A percentile compares a stretch with the other conserved stretches of the same genome.
These are phyloP conservation scores for Biscutella laevigata DNA, from an alignment of 441 rosid species.

Conservation along the genomic window DNA sequence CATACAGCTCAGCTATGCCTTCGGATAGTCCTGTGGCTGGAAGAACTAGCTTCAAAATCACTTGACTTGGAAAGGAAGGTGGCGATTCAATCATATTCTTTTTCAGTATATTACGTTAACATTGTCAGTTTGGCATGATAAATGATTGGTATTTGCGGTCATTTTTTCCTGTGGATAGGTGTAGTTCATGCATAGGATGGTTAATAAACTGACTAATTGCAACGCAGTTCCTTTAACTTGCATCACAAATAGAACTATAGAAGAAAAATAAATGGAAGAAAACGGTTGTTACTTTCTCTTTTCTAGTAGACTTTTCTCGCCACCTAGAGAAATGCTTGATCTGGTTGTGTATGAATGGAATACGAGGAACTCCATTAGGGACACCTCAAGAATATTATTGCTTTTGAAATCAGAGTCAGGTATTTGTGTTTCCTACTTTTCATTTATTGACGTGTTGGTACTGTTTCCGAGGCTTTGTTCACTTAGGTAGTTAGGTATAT, in stretches of 20 bases:
- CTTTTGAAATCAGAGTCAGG: conserved; percentile 1
- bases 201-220: conserved; percentile 5
- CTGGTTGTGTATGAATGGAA: conserved; percentile 1
- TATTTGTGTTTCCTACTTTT: conserved; percentile 10
- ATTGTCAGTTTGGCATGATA: conserved; percentile 5
- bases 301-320: not conserved
- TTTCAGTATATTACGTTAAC: conserved; percentile 2
- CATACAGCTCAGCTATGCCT: conserved; percentile 92
- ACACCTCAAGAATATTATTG: not conserved
- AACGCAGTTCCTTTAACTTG: not conserved
- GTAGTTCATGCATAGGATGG: conserved; percentile 9
- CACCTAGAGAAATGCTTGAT: conserved; percentile 8
- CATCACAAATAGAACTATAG: not conserved
- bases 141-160: conserved; percentile 9
- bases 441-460: conserved; percentile 6
- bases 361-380: not conserved
- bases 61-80: conserved; percentile 97
- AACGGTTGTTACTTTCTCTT: conserved; percentile 2
- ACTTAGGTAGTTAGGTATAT: not conserved
- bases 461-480: conserved; percentile 7
- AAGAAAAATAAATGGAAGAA: conserved; percentile 6
- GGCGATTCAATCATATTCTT: conserved; percentile 10
- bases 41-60: conserved; percentile 89
- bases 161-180: conserved; percentile 3
- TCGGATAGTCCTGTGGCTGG: conserved; percentile 92